These are phyloP conservation scores for Fusarium sp. DNA, from an alignment of 2,329 filamentous ascomycete species.

Conservation along the genomic window DNA sequence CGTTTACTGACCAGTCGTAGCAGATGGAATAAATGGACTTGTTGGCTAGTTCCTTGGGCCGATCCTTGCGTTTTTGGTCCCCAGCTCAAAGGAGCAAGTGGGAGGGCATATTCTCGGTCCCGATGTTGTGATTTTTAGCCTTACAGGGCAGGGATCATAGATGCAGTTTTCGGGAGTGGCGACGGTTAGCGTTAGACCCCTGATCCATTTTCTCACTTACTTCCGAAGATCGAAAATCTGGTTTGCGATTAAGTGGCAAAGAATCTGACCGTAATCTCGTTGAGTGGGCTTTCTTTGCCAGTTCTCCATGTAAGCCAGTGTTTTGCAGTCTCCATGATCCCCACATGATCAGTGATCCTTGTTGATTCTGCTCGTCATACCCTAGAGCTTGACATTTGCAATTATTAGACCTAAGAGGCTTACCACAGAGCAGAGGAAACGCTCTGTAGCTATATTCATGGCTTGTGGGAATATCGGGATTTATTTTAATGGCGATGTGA, in stretches of 20 bases:
- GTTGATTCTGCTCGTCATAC: not conserved
- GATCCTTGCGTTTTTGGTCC: too few species aligned
- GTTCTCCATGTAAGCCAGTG: too few species aligned
- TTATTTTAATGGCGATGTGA: too few species aligned
- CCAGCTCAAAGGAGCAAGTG: fast-evolving
- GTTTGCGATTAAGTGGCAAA: too few species aligned
- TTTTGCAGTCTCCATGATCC: too few species aligned
- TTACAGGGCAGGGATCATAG: not conserved
- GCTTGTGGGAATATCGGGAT: too few species aligned
- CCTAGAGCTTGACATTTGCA: not conserved
- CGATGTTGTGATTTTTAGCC: not conserved
- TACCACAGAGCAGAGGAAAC: not conserved
- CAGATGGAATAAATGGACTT: not conserved
- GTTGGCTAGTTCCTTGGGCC: not conserved
- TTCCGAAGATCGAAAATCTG: too few species aligned
- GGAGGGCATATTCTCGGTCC: not conserved
- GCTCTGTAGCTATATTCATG: too few species aligned
- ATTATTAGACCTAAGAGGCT: too few species aligned
- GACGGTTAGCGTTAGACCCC: not conserved
- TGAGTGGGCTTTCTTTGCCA: not conserved
- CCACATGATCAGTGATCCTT: not conserved
- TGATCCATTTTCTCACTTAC: too few species aligned
- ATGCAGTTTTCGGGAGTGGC: not conserved
- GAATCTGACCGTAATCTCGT: too few species aligned
- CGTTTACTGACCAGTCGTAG: not conserved